Conservation (phyloP, 2,329 filamentous ascomycete species). For the Apiospora pterosperma region DNA sequence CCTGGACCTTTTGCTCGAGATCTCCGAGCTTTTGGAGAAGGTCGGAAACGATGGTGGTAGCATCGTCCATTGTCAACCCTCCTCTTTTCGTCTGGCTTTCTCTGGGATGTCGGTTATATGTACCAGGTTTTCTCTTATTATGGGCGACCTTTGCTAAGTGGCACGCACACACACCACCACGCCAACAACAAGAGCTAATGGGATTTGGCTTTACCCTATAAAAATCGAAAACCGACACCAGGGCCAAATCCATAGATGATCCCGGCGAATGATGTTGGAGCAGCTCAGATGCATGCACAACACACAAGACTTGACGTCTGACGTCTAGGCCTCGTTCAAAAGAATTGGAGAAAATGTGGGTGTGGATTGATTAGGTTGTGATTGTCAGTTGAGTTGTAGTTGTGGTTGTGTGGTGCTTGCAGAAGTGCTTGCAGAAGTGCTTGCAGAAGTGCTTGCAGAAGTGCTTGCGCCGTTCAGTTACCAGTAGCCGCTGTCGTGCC, state of each 20-base stretch:
- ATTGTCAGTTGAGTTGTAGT: background rate
- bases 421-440: too few relatives aligned
- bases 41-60: constrained; percentile 46
- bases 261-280: background rate
- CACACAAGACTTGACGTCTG: background rate
- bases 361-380: background rate
- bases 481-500: too few relatives aligned
- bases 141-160: background rate
- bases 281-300: background rate
- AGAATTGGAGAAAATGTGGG: constrained; percentile 1
- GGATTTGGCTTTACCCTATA: constrained; percentile 7
- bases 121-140: background rate
- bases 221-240: constrained; percentile 18
- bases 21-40: constrained; percentile 52
- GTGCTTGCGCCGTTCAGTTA: too few relatives aligned
- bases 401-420: background rate
- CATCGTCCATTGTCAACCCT: constrained; percentile 41
- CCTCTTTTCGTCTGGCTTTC: background rate
- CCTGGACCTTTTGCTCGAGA: constrained; percentile 54
- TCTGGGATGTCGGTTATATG: background rate
- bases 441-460: too few relatives aligned
- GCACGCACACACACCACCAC: background rate
- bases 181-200: background rate
- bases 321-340: constrained; percentile 1
- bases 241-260: constrained; percentile 7